Percentiles rank a stretch among this genome's conserved stretches.
Evolutionary conservation across 805 yeast genomes (phyloP).

Genomic region (Wickerhamomyces hampshirensis): DNA sequence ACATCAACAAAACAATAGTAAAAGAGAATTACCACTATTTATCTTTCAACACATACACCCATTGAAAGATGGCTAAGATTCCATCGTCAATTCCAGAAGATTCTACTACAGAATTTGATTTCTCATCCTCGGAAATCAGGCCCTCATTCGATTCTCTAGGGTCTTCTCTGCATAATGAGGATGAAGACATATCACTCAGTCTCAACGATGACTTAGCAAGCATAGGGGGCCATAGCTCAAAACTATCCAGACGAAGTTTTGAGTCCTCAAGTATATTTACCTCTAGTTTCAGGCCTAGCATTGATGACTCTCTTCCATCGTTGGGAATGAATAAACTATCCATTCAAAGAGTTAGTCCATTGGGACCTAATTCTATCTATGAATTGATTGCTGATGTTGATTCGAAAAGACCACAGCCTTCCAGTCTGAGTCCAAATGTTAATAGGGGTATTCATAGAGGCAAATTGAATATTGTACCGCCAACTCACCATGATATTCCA

Average conservation of each 20-base stretch:
- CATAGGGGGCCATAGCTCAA: constrained; percentile 16
- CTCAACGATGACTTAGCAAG: constrained; percentile 33
- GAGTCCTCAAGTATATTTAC: constrained; percentile 27
- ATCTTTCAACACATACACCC: no score
- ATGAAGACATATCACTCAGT: constrained; percentile 18
- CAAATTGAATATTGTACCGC: constrained; percentile 49
- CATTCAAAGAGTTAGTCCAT: constrained; percentile 41
- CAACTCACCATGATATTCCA: constrained; percentile 82
- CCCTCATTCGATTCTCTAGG: constrained; percentile 11
- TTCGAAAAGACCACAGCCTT: constrained; percentile 29
- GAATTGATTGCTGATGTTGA: constrained; percentile 67
- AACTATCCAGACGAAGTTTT: constrained; percentile 24
- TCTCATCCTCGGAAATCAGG: constrained; percentile 1
- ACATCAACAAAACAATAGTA: no score
- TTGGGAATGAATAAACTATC: constrained; percentile 37
- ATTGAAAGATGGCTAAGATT: no score
- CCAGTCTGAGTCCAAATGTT: constrained; percentile 23
- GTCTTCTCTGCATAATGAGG: constrained; percentile 12
- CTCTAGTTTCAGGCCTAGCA: constrained; percentile 26
- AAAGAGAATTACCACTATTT: no score
- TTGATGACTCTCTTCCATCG: constrained; percentile 32
- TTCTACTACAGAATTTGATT: background rate
- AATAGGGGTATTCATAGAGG: constrained; percentile 28
- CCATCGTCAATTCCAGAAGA: no score
- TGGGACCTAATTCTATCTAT: constrained; percentile 73